Conservation (phyloP, 768 basidiomycete genomes). For the Termitomyces sp. region DNA sequence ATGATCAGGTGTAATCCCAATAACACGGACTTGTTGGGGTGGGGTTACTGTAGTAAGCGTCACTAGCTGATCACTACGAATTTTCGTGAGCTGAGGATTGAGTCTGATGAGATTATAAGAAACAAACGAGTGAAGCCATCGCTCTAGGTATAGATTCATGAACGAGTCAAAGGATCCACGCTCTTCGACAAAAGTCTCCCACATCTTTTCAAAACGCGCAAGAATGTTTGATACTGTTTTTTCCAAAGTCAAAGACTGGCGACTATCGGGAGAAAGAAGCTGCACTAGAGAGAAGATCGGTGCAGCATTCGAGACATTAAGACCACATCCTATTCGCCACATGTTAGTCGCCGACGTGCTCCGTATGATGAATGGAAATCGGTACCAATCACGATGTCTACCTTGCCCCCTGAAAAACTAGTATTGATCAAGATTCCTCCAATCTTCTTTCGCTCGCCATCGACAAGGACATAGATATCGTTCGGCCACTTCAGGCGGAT, state of each 20-base stretch:
- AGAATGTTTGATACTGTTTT: conserved; percentile 70
- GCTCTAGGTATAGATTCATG: conserved; percentile 66
- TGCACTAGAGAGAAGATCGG: conserved; percentile 83
- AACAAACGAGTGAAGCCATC: conserved; percentile 92
- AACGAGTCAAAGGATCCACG: conserved; percentile 78
- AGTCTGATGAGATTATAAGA: neutral
- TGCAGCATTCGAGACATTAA: conserved; percentile 78
- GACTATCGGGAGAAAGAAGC: conserved; percentile 37
- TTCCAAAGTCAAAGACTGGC: conserved; percentile 57
- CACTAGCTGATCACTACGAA: conserved; percentile 72
- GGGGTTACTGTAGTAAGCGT: conserved; percentile 77
- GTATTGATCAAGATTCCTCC: conserved; percentile 93
- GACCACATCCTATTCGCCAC: conserved; percentile 64
- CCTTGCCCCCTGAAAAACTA: conserved; percentile 65
- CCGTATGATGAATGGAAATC: neutral
- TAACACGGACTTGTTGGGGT: conserved; percentile 64
- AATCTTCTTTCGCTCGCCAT: conserved; percentile 63
- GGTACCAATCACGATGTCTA: conserved; percentile 52
- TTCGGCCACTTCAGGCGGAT: conserved; percentile 96
- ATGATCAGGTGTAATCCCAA: conserved; percentile 82
- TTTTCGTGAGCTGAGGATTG: neutral
- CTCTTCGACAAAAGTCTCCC: conserved; percentile 62
- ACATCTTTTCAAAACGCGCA: conserved; percentile 71
- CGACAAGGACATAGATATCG: conserved; percentile 76
- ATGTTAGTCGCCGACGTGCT: neutral